Evolutionary conservation across 257 asterid species (phyloP).

Genomic region (Nicotiana benthamiana): DNA sequence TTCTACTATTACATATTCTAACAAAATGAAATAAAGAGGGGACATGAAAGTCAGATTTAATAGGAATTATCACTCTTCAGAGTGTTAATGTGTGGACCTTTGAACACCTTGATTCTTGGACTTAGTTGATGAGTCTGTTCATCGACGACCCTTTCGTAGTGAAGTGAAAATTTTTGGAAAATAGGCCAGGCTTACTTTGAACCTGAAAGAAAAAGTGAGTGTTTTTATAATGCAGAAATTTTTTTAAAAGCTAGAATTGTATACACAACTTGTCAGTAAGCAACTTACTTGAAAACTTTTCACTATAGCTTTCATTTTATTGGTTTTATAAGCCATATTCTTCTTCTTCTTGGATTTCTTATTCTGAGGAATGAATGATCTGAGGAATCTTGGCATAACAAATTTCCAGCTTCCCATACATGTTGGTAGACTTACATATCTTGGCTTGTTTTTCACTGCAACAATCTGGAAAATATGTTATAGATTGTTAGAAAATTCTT

Average conservation of each 20-base stretch:
- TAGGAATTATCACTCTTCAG: background rate
- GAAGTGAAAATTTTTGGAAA: slow-evolving; percentile 16
- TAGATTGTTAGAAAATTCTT: background rate
- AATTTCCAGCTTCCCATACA: slow-evolving; percentile 39
- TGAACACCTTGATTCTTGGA: background rate
- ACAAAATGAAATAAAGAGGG: background rate
- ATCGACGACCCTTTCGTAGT: slow-evolving; percentile 13
- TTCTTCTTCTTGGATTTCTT: slow-evolving; percentile 16
- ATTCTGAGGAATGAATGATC: slow-evolving; percentile 1
- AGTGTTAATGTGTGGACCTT: background rate
- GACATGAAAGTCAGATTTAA: background rate
- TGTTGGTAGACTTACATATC: slow-evolving; percentile 14
- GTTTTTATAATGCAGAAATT: background rate
- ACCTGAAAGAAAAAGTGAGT: slow-evolving; percentile 7
- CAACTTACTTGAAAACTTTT: slow-evolving; percentile 18
- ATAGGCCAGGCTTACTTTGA: slow-evolving; percentile 17
- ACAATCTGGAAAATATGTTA: slow-evolving; percentile 14
- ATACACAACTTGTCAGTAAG: background rate
- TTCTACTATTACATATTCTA: no score
- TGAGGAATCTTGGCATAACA: slow-evolving; percentile 28
- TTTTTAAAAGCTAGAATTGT: background rate
- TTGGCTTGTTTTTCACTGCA: slow-evolving; percentile 14
- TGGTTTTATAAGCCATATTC: background rate
- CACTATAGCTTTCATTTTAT: slow-evolving; percentile 19
- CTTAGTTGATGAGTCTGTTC: background rate